Evolutionary conservation across 208 protist species (phyloP).

Genomic region (Trypanosoma brucei): DNA sequence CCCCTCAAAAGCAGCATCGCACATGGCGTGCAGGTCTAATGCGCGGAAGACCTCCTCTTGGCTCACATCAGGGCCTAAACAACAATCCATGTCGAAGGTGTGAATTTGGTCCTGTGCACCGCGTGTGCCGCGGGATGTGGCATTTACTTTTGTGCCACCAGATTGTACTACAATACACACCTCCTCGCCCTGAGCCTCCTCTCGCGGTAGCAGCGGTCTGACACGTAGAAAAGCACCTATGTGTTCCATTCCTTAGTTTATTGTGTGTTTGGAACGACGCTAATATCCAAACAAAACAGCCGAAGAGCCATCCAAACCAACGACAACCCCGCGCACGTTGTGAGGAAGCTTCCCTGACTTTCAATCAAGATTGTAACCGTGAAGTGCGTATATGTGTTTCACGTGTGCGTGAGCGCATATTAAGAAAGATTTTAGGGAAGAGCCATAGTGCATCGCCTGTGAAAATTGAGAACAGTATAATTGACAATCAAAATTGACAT

Average conservation of each 20-base stretch:
- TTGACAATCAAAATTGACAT: too few relatives aligned
- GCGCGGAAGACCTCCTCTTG: slow-evolving; percentile 54
- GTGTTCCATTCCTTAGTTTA: slow-evolving; percentile 21
- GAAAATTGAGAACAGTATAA: too few relatives aligned
- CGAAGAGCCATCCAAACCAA: not conserved
- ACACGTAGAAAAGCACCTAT: slow-evolving; percentile 50
- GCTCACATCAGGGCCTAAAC: slow-evolving; percentile 42
- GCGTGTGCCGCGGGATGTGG: slow-evolving; percentile 7
- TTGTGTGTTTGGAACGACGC: not conserved
- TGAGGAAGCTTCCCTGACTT: too few relatives aligned
- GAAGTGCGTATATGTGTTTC: too few relatives aligned
- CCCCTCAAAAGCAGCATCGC: slow-evolving; percentile 67
- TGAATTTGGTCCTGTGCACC: slow-evolving; percentile 17
- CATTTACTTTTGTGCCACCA: slow-evolving; percentile 12
- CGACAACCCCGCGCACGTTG: not conserved
- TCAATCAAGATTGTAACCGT: too few relatives aligned
- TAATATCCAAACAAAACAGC: not conserved
- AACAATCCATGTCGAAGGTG: slow-evolving; percentile 59
- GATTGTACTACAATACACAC: slow-evolving; percentile 16
- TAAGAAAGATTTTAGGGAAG: too few relatives aligned
- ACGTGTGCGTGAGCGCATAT: too few relatives aligned
- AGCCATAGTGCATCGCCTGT: too few relatives aligned
- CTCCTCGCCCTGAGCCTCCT: slow-evolving; percentile 40
- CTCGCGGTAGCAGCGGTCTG: slow-evolving; percentile 58
- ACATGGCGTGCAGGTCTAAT: slow-evolving; percentile 44